Evolutionary conservation across 768 basidiomycete species (phyloP), one percentile per base, ranked within the genome.

Genomic region (Lactarius quietus): DNA sequence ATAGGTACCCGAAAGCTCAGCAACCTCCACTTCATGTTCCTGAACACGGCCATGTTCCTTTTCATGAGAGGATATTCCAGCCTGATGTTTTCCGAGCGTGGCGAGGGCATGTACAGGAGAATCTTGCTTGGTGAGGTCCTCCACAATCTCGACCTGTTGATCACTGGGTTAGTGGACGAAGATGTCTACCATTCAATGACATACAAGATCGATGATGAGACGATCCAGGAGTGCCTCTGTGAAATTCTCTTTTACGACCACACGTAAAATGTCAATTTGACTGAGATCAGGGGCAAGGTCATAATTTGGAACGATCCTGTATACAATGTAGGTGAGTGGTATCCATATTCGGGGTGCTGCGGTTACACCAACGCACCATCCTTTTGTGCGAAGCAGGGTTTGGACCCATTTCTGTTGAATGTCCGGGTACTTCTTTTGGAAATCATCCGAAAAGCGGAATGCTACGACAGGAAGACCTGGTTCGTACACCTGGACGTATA

Each of bases 161-260:
- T 14, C 55, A 28, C 15, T 56, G 10, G 4, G 43, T 57, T 57
- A 66, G 52, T 29, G 55, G 41, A 14, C 26, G 31, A 60, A 57
- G 57, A 7, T 14, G 18, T 7, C 57, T 38, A 17, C 54, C 55
- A 54, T 8, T 29, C 52, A 29, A 9, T 28, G 7, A 77, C 86
- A 75, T 70, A 90, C 87, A 54, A 93, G 78, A 65, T 94, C 92
- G 3, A 76, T 75, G 26, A 93, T 75, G 28, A 94, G 81, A 61
- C 84, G 78, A 61, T 77, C 76, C 61, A 77, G 74, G 64, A 82
- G 81, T 55, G 80, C 78, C 62, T 84, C 83, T 15, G 81, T 78
- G 68, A 82, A 74, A 55, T 77, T 83, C 75, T 86, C 86, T 64
- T 82, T 77, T 23, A 87, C 79, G 43, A 87, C 86, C 26, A 86